These are phyloP conservation scores for Helotiales sp. DNA, from an alignment of 2,329 filamentous ascomycete genomes.

Conservation along the genomic window DNA sequence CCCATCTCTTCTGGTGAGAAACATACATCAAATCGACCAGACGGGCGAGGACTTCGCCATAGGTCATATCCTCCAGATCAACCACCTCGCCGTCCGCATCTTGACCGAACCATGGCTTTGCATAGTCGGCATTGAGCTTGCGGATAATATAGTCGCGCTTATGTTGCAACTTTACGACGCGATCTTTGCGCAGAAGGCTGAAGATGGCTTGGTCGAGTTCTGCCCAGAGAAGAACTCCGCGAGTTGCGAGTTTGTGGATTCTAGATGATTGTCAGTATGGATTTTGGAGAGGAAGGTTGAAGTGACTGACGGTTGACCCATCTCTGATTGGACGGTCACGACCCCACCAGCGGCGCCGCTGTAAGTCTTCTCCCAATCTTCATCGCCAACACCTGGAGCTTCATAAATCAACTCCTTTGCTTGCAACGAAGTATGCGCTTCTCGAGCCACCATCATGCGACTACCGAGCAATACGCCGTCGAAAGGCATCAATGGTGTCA, in stretches of 20 bases:
- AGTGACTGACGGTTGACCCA: slow-evolving; percentile 99
- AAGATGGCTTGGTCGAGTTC: slow-evolving; percentile 99
- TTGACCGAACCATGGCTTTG: slow-evolving; percentile 80
- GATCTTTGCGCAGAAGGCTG: slow-evolving; percentile 83
- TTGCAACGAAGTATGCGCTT: slow-evolving; percentile 78
- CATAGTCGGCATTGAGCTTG: slow-evolving; percentile 90
- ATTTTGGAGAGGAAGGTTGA: too few species aligned
- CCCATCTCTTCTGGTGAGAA: slow-evolving; percentile 84
- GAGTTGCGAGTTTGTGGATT: slow-evolving; percentile 94
- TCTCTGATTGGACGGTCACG: slow-evolving; percentile 93
- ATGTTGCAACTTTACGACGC: slow-evolving; percentile 79
- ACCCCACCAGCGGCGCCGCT: slow-evolving; percentile 85
- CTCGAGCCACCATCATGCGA: slow-evolving; percentile 90
- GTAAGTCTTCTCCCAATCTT: slow-evolving; percentile 91
- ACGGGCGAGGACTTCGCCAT: slow-evolving; percentile 77
- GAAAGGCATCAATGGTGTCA: slow-evolving; percentile 89
- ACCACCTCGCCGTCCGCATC: slow-evolving; percentile 66
- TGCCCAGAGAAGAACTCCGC: slow-evolving; percentile 91
- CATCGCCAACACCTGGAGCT: slow-evolving; percentile 64
- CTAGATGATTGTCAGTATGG: too few species aligned
- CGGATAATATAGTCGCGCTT: slow-evolving; percentile 85
- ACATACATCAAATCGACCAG: slow-evolving; percentile 87
- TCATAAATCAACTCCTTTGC: slow-evolving; percentile 87
- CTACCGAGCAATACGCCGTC: slow-evolving; percentile 86
- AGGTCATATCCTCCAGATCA: slow-evolving; percentile 92